A percentile compares a stretch with the other conserved stretches of the same genome.
phyloP scores from a whole-genome alignment of 352 stramenopile species.

The Pythium chondricola region DNA sequence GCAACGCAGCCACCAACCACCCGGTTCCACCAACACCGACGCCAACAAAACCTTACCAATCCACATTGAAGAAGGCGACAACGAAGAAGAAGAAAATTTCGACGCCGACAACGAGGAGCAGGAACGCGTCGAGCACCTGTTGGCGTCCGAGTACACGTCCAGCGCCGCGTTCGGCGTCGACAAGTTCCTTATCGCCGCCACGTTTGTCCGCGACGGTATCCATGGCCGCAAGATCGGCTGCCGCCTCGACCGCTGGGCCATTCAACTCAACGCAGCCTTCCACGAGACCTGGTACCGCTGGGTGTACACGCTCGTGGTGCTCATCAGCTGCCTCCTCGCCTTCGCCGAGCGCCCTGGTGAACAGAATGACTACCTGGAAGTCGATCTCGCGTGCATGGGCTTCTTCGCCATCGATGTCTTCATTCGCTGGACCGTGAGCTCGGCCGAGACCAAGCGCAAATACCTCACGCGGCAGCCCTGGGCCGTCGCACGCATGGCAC shows the following conservation, averaged over 20 bases:
- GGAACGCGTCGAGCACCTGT: conserved; percentile 9
- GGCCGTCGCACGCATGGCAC: conserved; percentile 54
- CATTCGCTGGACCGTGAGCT: conserved; percentile 84
- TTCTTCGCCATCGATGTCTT: conserved; percentile 58
- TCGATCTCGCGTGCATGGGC: conserved; percentile 60
- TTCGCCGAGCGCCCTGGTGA: conserved; percentile 58
- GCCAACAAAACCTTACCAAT: conserved; percentile 15
- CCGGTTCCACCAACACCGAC: conserved; percentile 24
- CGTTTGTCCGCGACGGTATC: conserved; percentile 76
- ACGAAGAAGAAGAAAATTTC: neutral
- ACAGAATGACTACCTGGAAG: conserved; percentile 45
- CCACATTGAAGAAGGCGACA: conserved; percentile 7
- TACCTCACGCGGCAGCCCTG: conserved; percentile 72
- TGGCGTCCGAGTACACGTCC: conserved; percentile 24
- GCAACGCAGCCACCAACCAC: conserved; percentile 2
- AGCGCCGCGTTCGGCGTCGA: conserved; percentile 38
- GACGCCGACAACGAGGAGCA: neutral
- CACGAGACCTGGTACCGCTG: conserved; percentile 64
- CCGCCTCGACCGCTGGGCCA: conserved; percentile 55
- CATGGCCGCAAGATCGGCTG: conserved; percentile 84
- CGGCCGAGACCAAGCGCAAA: conserved; percentile 65
- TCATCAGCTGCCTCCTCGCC: conserved; percentile 52
- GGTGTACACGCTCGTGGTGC: conserved; percentile 66
- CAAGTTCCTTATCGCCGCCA: conserved; percentile 66
- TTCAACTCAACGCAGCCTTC: conserved; percentile 68